phyloP scores from a whole-genome alignment of 2,329 filamentous ascomycete species.

The Hypoxylon rubiginosum region DNA sequence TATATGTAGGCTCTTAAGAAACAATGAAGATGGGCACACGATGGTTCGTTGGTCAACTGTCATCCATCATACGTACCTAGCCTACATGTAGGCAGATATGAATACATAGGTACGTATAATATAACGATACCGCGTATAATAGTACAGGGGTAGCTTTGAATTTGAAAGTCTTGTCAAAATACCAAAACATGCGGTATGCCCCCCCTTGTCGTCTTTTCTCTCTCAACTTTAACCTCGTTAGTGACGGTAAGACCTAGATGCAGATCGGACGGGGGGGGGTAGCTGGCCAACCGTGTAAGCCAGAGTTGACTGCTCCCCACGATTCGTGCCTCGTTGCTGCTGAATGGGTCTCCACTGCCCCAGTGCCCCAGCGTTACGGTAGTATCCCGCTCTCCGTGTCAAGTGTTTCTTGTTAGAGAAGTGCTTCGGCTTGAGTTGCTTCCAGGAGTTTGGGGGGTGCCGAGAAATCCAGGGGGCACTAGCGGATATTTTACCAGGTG shows the following conservation, averaged over 20 bases:
- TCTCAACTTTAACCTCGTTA: constrained; percentile 34
- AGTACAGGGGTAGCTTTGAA: constrained; percentile 34
- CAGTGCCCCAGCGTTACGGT: constrained; percentile 44
- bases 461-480: constrained; percentile 36
- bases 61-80: too few relatives aligned
- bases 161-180: constrained; percentile 18
- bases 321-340: constrained; percentile 36
- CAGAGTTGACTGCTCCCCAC: constrained; percentile 27
- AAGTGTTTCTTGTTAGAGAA: constrained; percentile 54
- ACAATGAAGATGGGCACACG: constrained; percentile 11
- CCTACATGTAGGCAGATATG: too few relatives aligned
- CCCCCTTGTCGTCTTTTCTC: constrained; percentile 31
- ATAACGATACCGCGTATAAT: too few relatives aligned
- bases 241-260: constrained; percentile 36
- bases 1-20: constrained; percentile 25
- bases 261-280: constrained; percentile 38
- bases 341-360: constrained; percentile 34
- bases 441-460: constrained; percentile 42
- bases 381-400: constrained; percentile 48
- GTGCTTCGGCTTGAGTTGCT: constrained; percentile 57
- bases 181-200: constrained; percentile 37
- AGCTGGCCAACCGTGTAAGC: constrained; percentile 32
- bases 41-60: constrained; percentile 22
- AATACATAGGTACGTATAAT: too few relatives aligned
- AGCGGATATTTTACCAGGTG: constrained; percentile 28